Base-by-base conservation (phyloP, 306 rosid genomes). In the Inga leiocalycina region DNA sequence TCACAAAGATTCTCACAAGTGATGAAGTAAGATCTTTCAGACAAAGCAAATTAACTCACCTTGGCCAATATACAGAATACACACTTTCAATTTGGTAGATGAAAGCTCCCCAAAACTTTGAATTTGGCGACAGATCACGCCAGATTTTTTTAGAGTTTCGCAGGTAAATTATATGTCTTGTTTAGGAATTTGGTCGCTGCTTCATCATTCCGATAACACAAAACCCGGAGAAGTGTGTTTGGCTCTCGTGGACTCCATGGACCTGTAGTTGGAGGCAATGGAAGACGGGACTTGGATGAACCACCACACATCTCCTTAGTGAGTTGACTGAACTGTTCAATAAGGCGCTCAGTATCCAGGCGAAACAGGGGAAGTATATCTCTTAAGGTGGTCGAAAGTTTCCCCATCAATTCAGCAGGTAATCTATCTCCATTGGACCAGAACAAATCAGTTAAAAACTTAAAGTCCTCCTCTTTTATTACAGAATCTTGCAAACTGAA, bases 351-450 rank as follows among this genome's bases (percentile, higher is more conserved):
- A 0, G 92, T 89, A 64, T 89, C 93, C 0, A 79, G 59, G 68
- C 5, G 75, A 83, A 92, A 91, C 74, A 96, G 79, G 70, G 93
- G 88, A 45, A 94, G 93, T 10, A 90, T 78, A 79, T 66, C 80
- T 80, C 82, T 92, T 41, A 86, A 88, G 0, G 81, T 91, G 46
- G 86, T 69, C 14, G 98, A 90, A 62, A 81, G 88, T 78, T 91
- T 96, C 59, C 83, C 88, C 34, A 96, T 92, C 80, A 94, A 80
- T 61, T 96, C 98, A 44, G 79, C 80, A 2, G 99, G 99, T 80
- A 96, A 86, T 54, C 99, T 97, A 85, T 94, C 98, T 66, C 99
- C 99, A 48, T 89, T 91, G 16, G 99, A 96, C 99, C 99, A 96
- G 88, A 96, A 94, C 56, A 96, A 88, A 79, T 91, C 98, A 1